Conservation (phyloP, 129 eudicot genomes). For the Flaveria brownii region DNA sequence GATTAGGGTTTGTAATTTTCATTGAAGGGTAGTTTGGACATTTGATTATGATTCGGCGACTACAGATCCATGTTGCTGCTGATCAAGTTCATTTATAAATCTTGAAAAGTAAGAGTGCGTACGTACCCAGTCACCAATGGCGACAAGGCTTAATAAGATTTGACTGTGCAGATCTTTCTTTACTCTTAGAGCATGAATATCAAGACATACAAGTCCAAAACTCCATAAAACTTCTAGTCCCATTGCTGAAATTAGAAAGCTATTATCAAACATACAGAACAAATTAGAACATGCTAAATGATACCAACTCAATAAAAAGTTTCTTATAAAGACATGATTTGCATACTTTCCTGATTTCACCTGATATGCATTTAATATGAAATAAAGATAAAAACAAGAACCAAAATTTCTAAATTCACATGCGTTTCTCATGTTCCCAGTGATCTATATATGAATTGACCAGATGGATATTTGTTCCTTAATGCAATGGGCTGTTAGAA, state of each 20-base stretch:
- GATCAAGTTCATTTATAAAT: not conserved
- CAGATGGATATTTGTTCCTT: not conserved
- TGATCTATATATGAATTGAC: not conserved
- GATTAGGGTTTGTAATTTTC: constrained; percentile 12
- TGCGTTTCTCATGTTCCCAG: not conserved
- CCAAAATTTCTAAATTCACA: not conserved
- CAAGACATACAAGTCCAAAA: constrained; percentile 76
- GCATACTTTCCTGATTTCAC: not conserved
- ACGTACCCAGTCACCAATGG: constrained; percentile 85
- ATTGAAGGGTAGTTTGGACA: constrained; percentile 2
- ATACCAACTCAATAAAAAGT: not conserved
- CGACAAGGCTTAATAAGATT: constrained; percentile 58
- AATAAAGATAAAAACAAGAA: not conserved
- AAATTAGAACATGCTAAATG: constrained; percentile 27
- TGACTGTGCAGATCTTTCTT: constrained; percentile 56
- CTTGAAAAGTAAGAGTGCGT: constrained; percentile 23
- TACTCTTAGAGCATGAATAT: constrained; percentile 65
- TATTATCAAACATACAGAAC: constrained; percentile 39
- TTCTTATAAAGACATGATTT: not conserved
- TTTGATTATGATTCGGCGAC: not conserved
- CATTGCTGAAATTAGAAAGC: constrained; percentile 87
- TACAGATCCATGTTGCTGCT: not conserved
- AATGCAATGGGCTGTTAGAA: not conserved
- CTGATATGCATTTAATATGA: not conserved
- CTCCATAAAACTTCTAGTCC: constrained; percentile 84